Base-by-base conservation (phyloP, 2,329 filamentous ascomycete species). In the Diaporthe citri region DNA sequence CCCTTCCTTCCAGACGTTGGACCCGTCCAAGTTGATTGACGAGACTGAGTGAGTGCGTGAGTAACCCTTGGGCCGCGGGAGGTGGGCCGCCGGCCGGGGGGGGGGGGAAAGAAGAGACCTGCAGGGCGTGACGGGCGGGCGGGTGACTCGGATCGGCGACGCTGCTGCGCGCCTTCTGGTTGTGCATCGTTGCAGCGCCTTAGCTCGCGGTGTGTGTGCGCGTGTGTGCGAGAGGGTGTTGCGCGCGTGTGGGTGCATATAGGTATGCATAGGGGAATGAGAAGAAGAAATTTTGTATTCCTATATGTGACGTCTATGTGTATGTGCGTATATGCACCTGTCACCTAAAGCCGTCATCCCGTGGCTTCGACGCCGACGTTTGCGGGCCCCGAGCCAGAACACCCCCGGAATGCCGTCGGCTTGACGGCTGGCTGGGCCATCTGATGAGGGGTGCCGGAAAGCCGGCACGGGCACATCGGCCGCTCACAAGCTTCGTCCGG, bases 391-490 rank as follows among this genome's bases (percentile, higher is more conserved):
- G 17, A 9, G 25, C 51, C 12, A 28, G n/a, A 22, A 20, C 22
- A 10, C 46, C n/a, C 31, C 64, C 31, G 64, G 20, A 39, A 17
- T 13, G 46, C 46, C 64, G 31, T 34, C 46, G 64, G 60, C 41
- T 25, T 25, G 22, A 8, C 28, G 22, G 6, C 28, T 12, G 22
- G 39, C 39, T 46, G 39, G 46, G 62, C 31, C 46, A 20, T 13
- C 62, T 36, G 28, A 31, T 3, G 31, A 31, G 20, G 0, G 13
- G 46, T 22, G 17, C 46, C 64, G 64, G 64, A 41, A n/a, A 25
- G 13, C n/a, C 64, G 64, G 64, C 46, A 67, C 34, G 31, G 64
- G 52, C 46, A 52, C 64, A 67, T 67, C 64, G 46, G 31, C 64
- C 28, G 15, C 46, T 13, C 7, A 25, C 64, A 67, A 67, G 64